Base-by-base conservation (phyloP, 2,329 filamentous ascomycete species). In the Penicillium sp. region DNA sequence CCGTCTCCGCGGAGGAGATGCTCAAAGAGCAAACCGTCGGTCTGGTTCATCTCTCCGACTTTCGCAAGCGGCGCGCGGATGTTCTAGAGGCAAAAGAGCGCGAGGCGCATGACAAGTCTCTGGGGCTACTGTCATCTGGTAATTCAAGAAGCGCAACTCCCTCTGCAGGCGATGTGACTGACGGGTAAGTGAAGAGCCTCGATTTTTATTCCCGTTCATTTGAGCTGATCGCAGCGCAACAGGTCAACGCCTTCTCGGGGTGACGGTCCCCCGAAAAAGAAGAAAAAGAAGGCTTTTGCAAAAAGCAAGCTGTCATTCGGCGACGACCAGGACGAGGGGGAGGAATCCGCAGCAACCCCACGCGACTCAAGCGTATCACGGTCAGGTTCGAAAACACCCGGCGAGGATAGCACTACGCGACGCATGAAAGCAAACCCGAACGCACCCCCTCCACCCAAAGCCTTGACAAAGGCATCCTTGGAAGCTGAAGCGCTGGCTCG, bases 51-150 rank as follows among this genome's bases (percentile, higher is more conserved):
- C 87, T 97, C 43, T 91, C 90, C 64, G 94, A 97, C 73, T 97
- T 96, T 75, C 91, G 93, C 75, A 97, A 99, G 79, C 88, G 94
- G 59, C 91, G 93, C 75, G 93, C 92, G 66, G 91, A 97, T 76
- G 91, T 93, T n/a, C 81, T 96, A 48, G 93, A 97, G 74, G 88
- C 91, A 71, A 93, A 94, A 70, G 91, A 94, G 70, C 86, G 89
- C 68, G 91, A 94, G 69, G 88, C 86, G 13, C 86, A 87, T 69
- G 89, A 90, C 64, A 82, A 81, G 41, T 79, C 83, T 27, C 70
- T 83, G 12, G 76, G 77, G 2, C 72, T 76, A 59, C 68, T 78
- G 58, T 69, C 74, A 39, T 66, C 76, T 19, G 72, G 75, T 62
- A 77, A 71, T 53, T 82, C 81, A 53, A 79, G 83, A 54, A 77